Percentiles rank a stretch among this genome's conserved stretches.
These are phyloP conservation scores for Punctularia strigosozonata DNA, from an alignment of 768 basidiomycete genomes.

Conservation along the genomic window DNA sequence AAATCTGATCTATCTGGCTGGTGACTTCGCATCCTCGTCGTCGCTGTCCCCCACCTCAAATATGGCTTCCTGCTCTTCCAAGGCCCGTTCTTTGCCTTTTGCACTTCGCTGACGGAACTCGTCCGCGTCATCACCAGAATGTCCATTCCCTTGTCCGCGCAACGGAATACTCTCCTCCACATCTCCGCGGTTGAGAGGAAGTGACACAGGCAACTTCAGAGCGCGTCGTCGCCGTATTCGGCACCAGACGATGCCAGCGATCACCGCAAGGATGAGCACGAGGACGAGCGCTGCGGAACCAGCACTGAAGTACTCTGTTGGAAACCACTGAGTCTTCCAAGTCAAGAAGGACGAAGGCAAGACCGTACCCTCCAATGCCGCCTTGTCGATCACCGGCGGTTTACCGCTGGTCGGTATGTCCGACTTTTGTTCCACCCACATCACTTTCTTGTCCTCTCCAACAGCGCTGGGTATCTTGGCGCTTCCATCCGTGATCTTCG, in stretches of 20 bases:
- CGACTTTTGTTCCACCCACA: constrained; percentile 27
- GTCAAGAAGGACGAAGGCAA: not conserved
- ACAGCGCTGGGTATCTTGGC: constrained; percentile 74
- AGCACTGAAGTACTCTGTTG: constrained; percentile 84
- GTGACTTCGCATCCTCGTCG: constrained; percentile 28
- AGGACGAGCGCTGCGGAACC: constrained; percentile 82
- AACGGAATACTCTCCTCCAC: constrained; percentile 67
- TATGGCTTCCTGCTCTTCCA: constrained; percentile 19
- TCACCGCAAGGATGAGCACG: constrained; percentile 51
- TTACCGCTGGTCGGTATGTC: constrained; percentile 33
- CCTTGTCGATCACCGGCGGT: constrained; percentile 67
- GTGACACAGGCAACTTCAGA: constrained; percentile 23
- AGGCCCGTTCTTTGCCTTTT: constrained; percentile 25
- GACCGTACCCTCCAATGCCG: constrained; percentile 82
- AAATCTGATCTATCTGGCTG: constrained; percentile 1
- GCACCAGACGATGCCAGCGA: constrained; percentile 75
- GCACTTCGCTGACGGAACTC: constrained; percentile 8
- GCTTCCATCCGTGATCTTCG: constrained; percentile 66
- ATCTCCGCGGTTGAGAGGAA: constrained; percentile 19
- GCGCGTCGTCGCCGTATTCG: constrained; percentile 37
- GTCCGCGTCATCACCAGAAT: constrained; percentile 13
- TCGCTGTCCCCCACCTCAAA: constrained; percentile 36
- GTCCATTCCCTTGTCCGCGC: constrained; percentile 24
- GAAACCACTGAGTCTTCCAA: not conserved
- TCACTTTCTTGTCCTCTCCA: constrained; percentile 65